Evolutionary conservation across 371 early-diverging fungal species (phyloP).

Genomic region (Mortierella sp.): DNA sequence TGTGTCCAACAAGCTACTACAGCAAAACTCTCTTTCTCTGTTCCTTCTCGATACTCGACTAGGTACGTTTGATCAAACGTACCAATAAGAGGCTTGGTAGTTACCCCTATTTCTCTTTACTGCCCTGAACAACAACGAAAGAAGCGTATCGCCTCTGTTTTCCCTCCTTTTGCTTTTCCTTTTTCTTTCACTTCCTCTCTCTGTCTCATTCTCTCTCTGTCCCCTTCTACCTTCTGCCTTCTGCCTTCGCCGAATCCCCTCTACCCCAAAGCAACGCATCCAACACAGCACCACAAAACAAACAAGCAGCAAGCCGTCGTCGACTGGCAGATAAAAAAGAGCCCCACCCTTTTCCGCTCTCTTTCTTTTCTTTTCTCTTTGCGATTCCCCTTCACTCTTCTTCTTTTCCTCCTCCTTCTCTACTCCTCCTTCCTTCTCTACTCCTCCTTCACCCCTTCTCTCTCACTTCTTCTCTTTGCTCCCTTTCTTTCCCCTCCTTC

Average conservation of each 20-base stretch:
- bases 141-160: background rate
- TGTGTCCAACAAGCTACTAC: background rate
- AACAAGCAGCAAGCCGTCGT: background rate
- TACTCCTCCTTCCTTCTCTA: background rate
- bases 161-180: background rate
- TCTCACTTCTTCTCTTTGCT: background rate
- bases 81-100: background rate
- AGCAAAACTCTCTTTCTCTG: background rate
- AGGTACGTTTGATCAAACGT: constrained; percentile 1
- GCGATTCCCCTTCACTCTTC: background rate
- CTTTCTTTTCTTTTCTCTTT: background rate
- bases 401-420: background rate
- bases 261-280: background rate
- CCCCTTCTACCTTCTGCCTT: no score
- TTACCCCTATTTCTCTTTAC: background rate
- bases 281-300: background rate
- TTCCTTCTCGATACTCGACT: background rate
- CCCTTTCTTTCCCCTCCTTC: background rate
- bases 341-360: background rate
- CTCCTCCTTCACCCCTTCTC: background rate
- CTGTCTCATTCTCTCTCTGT: background rate
- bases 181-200: background rate
- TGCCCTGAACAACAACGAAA: background rate
- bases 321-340: background rate
- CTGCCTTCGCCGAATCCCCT: background rate